Evolutionary conservation across 208 protist genomes (phyloP), one percentile per base, ranked within the genome.

Genomic region (Acanthamoeba royreba): DNA sequence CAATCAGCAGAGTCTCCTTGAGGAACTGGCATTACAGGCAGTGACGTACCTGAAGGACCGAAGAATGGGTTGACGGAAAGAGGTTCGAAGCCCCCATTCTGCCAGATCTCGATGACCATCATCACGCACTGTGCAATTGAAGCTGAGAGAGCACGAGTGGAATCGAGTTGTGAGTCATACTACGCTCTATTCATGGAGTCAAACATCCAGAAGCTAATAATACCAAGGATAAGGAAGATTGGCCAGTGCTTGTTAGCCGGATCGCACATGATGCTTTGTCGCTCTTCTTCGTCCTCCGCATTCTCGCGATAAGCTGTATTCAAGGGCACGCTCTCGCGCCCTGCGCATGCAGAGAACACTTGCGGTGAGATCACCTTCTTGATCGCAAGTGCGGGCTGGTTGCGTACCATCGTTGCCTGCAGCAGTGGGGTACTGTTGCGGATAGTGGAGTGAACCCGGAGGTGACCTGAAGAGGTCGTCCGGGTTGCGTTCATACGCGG

Each of bases 11-110:
- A 2, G 69, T 81, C n/a, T 15, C 17, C 5, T 17, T 45, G 31
- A 13, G 69, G 1, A 42, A 31, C n/a, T 40, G 40, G 5, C 17
- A 19, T 33, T 28, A 40, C 38, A 40, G 11, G 0, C 2, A 0
- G 28, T 28, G n/a, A 43, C 25, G 74, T 4, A 85, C 43, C 74
- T 17, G 42, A 35, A 4, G 89, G 89, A 2, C 89, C 89, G 40
- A 49, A 49, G 46, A 49, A 93, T 5, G 89, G 89, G 35, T 93
- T 93, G 46, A 58, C 66, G 15, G 61, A 63, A 0, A 74, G 46
- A 28, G 89, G 42, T n/a, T 93, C 66, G 7, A 93, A 93, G 61
- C 89, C 89, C 1, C 77, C 77, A 46, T 87, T 87, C 45, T 42
- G 35, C 77, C 42, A 49, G 45, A 87, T 87, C 77, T 55, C 77